Conservation (phyloP, 495 filamentous ascomycete genomes). For the Xanthoparmelia taractica region DNA sequence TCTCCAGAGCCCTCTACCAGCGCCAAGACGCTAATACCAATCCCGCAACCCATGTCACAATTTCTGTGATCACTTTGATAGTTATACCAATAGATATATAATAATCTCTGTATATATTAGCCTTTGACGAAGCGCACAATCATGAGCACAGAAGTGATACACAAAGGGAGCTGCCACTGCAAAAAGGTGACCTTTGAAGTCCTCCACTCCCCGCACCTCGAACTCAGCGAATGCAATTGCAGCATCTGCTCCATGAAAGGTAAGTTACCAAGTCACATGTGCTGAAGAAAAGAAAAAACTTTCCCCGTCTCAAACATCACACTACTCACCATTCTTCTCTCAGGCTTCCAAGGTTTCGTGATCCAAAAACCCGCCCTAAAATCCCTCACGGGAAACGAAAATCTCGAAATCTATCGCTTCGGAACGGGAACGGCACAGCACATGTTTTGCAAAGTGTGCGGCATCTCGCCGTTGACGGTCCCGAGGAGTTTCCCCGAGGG, state of each 20-base stretch:
- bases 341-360: slow-evolving; percentile 15
- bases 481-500: slow-evolving; percentile 16
- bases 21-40: not conserved
- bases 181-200: slow-evolving; percentile 3
- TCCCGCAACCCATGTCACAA: not conserved
- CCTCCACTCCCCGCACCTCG: slow-evolving; percentile 6
- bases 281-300: too few relatives aligned
- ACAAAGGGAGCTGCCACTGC: slow-evolving; percentile 18
- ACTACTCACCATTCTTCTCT: not conserved
- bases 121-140: not conserved
- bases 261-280: too few relatives aligned
- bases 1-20: not conserved
- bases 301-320: too few relatives aligned
- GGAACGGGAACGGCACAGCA: slow-evolving; percentile 17
- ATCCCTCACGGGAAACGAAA: slow-evolving; percentile 8
- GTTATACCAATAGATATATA: too few relatives aligned
- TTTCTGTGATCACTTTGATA: too few relatives aligned
- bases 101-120: too few relatives aligned
- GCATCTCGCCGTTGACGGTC: slow-evolving; percentile 17
- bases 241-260: slow-evolving; percentile 19
- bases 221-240: slow-evolving; percentile 19
- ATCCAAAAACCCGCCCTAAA: slow-evolving; percentile 7
- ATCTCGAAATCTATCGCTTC: slow-evolving; percentile 14
- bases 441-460: slow-evolving; percentile 18
- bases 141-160: slow-evolving; percentile 6